Evolutionary conservation across 2,329 filamentous ascomycete genomes (phyloP).

Genomic region (Cercospora nicotianae): DNA sequence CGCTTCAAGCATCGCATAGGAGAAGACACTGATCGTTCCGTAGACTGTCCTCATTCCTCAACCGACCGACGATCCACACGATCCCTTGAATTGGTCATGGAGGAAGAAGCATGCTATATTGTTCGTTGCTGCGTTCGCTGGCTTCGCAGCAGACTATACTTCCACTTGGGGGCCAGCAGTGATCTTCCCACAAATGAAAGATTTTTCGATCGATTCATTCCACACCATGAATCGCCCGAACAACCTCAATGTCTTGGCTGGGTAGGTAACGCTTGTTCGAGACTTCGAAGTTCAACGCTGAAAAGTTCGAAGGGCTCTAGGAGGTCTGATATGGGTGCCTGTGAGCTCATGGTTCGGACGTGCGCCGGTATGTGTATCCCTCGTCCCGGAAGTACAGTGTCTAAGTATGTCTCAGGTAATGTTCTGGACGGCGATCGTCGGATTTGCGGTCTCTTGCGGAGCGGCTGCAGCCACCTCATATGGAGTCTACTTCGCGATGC

Average conservation of each 20-base stretch:
- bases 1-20: background rate
- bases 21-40: background rate
- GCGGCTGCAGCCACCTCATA: background rate
- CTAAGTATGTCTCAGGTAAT: background rate
- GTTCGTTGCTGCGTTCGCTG: background rate
- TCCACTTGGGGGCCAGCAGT: background rate
- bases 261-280: background rate
- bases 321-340: conserved; percentile 9
- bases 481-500: background rate
- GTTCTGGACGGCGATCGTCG: conserved; percentile 5
- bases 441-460: background rate
- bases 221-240: background rate
- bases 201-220: background rate
- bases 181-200: background rate
- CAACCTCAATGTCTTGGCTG: conserved; percentile 3
- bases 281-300: background rate
- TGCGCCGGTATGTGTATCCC: background rate
- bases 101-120: conserved; percentile 5
- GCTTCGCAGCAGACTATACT: conserved; percentile 1
- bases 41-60: conserved; percentile 1
- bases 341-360: background rate
- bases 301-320: background rate
- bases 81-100: conserved; percentile 8
- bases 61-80: background rate
- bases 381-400: background rate